Evolutionary conservation across 495 filamentous ascomycete species (phyloP), one percentile per base, ranked within the genome.

Genomic region (Durotheca rogersii): DNA sequence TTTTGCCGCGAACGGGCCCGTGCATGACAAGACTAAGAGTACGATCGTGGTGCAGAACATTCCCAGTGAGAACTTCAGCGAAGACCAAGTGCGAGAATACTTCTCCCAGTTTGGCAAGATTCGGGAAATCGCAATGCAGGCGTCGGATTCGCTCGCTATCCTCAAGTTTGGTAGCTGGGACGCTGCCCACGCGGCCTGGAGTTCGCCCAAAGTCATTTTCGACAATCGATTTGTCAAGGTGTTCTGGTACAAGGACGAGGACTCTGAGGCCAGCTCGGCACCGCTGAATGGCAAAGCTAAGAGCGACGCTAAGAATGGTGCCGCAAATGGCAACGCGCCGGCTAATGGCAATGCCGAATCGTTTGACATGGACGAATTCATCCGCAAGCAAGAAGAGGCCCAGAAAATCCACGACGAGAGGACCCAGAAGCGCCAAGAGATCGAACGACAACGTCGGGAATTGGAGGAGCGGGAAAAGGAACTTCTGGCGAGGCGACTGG

Each of bases 211-310:
- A 62, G 88, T 89, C 37, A 89, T 98, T 39, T 98, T 98, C 59
- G 90, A 96, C 53, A 98, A 98, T 55, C 79, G 93, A 14, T 98
- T 98, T 59, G 93, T 98, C 34, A 98, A 96, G 65, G 90, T 98
- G 4, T 98, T 90, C 61, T 98, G 93, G 93, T 80, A 88, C 66
- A 92, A 87, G 55, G 79, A 84, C 0, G 81, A 83, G 1, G 55
- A n/a, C n/a, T n/a, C 59, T 14, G 71, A 71, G 23, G 62, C 69
- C 4, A 45, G 51, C 6, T 32, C 49, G 34, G n/a, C 32, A 1
- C 30, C 42, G 14, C 25, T 30, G 6, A 60, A 65, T 47, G 55
- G 41, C 18, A 61, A 60, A 14, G 36, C 47, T 19, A 64, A 55
- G 3, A 60, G 60, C 18, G 56, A 49, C 4, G 19, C 47, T 27